Conservation (phyloP, 441 rosid genomes). For the Sinapis alba region DNA sequence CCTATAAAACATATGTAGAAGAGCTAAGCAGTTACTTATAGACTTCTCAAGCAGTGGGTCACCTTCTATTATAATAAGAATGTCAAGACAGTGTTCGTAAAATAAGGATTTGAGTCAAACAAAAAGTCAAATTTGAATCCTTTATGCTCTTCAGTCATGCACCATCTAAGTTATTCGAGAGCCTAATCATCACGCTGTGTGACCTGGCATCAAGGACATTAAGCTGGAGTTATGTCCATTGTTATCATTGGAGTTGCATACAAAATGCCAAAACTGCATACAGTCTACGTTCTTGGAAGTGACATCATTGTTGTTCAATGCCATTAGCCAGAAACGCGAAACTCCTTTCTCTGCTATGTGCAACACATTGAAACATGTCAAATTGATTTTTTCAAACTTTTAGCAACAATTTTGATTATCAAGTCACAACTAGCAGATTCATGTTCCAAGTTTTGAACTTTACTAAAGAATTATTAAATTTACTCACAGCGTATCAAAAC, state of each 20-base stretch:
- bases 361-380: background rate
- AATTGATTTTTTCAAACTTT: background rate
- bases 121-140: conserved; percentile 78
- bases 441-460: no score
- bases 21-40: conserved; percentile 54
- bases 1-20: background rate
- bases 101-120: conserved; percentile 64
- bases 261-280: no score
- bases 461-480: no score
- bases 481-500: no score
- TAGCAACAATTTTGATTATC: no score
- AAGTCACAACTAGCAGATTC: no score
- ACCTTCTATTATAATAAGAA: conserved; percentile 75
- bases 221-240: conserved; percentile 34
- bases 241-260: no score
- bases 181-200: conserved; percentile 80
- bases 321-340: conserved; percentile 69
- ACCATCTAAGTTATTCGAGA: conserved; percentile 64
- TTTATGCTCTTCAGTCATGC: conserved; percentile 62
- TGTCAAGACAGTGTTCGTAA: conserved; percentile 68
- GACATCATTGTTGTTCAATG: conserved; percentile 72
- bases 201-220: conserved; percentile 37
- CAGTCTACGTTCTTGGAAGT: no score
- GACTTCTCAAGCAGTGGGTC: conserved; percentile 78
- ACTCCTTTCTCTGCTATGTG: conserved; percentile 62